Evolutionary conservation across 306 rosid species (phyloP), one percentile per base, ranked within the genome.

Genomic region (Lupinus albus): DNA sequence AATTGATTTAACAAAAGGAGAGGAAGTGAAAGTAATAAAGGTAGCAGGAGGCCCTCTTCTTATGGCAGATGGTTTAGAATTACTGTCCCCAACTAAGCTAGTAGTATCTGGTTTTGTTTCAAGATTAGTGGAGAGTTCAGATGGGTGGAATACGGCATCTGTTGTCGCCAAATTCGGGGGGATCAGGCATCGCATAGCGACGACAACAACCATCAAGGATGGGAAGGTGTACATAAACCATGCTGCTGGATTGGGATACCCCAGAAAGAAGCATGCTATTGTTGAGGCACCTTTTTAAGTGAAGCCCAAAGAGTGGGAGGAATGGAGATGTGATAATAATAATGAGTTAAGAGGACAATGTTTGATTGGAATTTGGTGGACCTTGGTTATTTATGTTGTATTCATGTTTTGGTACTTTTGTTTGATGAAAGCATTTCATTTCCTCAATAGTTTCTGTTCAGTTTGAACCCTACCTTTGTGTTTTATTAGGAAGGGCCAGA

Each of bases 121-220:
- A 13, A 82, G 99, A 62, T 78, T 89, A 12, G 97, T 88, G 11
- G 96, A 85, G 79, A 93, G 99, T 67, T 53, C 73, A 7, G 97
- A 93, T 66, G 97, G 99, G 70, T 90, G 99, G 99, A 77, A 85
- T 33, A 82, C 90, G 0, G 99, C 92, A 68, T 79, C 90, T 15
- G 74, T 88, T 13, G 86, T 72, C 55, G 83, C 76, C 6, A 84
- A 50, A 28, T 90, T 91, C 75, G 59, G 68, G 0, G 97, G 99
- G 67, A 94, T 81, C 0, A 82, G 6, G 79, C 99, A 90, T 75
- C 85, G 99, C 20, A 7, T 88, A 77, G 89, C 97, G 32, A 76
- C 97, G 1, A 78, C 97, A 21, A 97, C 97, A 9, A 88, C 97
- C 2, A 82, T 90, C 42, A 90, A 93, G 82, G 91, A 88, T 10